phyloP scores from a whole-genome alignment of 495 filamentous ascomycete genomes.

The Staphylotrichum tortipilum region DNA sequence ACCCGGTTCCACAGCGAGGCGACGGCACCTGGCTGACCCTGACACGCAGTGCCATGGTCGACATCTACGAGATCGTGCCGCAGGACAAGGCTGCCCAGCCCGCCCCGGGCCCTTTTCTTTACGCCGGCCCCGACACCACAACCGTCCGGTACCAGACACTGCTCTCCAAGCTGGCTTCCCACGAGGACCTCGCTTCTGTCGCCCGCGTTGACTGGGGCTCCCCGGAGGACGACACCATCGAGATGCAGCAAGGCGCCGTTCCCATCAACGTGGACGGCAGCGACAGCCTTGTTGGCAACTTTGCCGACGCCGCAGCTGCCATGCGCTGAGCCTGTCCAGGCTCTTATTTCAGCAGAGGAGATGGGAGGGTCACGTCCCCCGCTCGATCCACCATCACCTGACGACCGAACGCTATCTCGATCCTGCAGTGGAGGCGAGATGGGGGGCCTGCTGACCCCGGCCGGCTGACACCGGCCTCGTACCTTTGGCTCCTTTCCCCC shows the following conservation, averaged over 20 bases:
- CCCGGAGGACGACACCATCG: constrained; percentile 38
- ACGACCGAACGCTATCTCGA: background rate
- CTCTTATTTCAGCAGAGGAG: no score
- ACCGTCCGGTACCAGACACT: constrained; percentile 44
- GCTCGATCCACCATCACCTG: constrained; percentile 1
- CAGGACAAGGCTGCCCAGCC: constrained; percentile 28
- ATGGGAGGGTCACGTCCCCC: background rate
- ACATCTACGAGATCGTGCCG: constrained; percentile 51
- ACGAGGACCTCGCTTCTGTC: constrained; percentile 30
- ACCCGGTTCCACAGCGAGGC: constrained; percentile 7
- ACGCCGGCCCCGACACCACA: constrained; percentile 38
- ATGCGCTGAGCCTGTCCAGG: constrained; percentile 36
- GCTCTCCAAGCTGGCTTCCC: constrained; percentile 40
- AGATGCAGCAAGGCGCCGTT: constrained; percentile 30
- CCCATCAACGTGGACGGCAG: constrained; percentile 38
- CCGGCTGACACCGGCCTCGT: constrained; percentile 13
- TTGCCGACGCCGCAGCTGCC: constrained; percentile 40
- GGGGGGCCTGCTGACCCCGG: constrained; percentile 6
- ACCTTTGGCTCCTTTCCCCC: no score
- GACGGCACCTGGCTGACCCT: constrained; percentile 22
- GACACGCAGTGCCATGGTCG: constrained; percentile 44
- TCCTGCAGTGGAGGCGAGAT: background rate
- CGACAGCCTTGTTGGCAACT: constrained; percentile 41
- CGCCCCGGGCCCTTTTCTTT: constrained; percentile 26
- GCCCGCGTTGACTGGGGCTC: constrained; percentile 39